These are phyloP conservation scores for Cryphonectria japonica DNA, from an alignment of 2,329 filamentous ascomycete genomes.

Conservation along the genomic window DNA sequence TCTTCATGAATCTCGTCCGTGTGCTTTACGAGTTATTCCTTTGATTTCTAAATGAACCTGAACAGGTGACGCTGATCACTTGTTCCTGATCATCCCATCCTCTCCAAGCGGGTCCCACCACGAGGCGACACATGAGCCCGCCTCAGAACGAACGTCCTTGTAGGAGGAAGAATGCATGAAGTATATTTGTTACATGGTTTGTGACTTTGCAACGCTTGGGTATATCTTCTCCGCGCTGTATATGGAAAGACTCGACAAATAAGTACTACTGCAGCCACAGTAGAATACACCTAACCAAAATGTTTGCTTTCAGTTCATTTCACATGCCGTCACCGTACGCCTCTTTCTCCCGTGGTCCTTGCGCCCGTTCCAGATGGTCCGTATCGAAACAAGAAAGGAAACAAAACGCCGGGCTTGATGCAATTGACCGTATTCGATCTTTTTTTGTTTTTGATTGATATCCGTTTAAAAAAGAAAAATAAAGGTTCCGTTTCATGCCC, in stretches of 20 bases:
- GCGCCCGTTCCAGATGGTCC: not conserved
- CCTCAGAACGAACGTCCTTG: not conserved
- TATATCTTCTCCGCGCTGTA: not conserved
- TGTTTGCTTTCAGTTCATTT: slow-evolving; percentile 12
- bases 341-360: slow-evolving; percentile 7
- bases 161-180: not conserved
- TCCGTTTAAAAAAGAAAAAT: not conserved
- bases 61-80: not conserved
- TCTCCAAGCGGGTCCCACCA: not conserved
- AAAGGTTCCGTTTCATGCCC: not conserved
- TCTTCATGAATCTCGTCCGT: not conserved
- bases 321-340: not conserved
- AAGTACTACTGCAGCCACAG: slow-evolving; percentile 2
- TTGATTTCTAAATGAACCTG: not conserved
- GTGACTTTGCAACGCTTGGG: slow-evolving; percentile 2
- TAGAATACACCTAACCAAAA: slow-evolving; percentile 17
- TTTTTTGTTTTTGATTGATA: slow-evolving; percentile 8
- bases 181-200: slow-evolving; percentile 2
- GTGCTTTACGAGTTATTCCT: not conserved
- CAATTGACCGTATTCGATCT: slow-evolving; percentile 12
- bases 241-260: not conserved
- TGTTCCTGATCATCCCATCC: not conserved
- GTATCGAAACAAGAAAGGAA: not conserved
- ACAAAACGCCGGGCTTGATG: slow-evolving; percentile 29
- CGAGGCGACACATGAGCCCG: not conserved